These are phyloP conservation scores for Starmerella vitae DNA, from an alignment of 805 yeast species.

Conservation along the genomic window DNA sequence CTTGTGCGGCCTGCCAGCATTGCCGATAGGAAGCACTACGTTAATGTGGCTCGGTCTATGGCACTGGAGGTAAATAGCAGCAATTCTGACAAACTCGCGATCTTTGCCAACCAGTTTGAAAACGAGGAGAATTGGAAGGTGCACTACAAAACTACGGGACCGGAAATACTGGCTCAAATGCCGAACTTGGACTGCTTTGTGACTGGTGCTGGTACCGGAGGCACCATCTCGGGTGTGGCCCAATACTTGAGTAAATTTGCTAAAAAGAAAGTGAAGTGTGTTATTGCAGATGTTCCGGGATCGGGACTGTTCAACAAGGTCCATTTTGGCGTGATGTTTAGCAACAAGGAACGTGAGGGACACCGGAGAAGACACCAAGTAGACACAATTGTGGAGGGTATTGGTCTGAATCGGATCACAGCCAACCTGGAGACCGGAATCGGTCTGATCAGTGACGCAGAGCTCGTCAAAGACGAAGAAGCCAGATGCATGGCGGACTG, in stretches of 20 bases:
- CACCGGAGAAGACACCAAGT: slow-evolving; percentile 91
- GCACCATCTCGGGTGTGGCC: slow-evolving; percentile 89
- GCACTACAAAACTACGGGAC: slow-evolving; percentile 77
- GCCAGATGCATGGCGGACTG: slow-evolving; percentile 82
- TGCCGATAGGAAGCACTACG: slow-evolving; percentile 86
- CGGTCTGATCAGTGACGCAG: slow-evolving; percentile 56
- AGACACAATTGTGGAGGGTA: slow-evolving; percentile 87
- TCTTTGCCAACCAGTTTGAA: slow-evolving; percentile 93
- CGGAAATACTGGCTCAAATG: slow-evolving; percentile 75
- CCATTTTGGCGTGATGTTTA: slow-evolving; percentile 89
- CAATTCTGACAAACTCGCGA: slow-evolving; percentile 36
- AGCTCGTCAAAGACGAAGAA: slow-evolving; percentile 64
- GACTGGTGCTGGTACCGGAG: slow-evolving; percentile 93
- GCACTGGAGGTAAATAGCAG: slow-evolving; percentile 36
- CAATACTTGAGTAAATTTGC: slow-evolving; percentile 45
- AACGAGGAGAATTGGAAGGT: slow-evolving; percentile 80
- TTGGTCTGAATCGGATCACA: slow-evolving; percentile 80
- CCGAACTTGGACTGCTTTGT: slow-evolving; percentile 58
- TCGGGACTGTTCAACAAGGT: slow-evolving; percentile 78
- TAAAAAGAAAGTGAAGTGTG: slow-evolving; percentile 33
- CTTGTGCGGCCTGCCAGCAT: slow-evolving; percentile 90
- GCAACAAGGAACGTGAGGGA: slow-evolving; percentile 77
- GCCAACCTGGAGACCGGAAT: slow-evolving; percentile 67
- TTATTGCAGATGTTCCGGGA: slow-evolving; percentile 93
- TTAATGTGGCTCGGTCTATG: slow-evolving; percentile 64